Percentiles rank a stretch among this genome's conserved stretches.
Evolutionary conservation across 2,329 filamentous ascomycete species (phyloP).

Genomic region (Arthrobotrys conoides): DNA sequence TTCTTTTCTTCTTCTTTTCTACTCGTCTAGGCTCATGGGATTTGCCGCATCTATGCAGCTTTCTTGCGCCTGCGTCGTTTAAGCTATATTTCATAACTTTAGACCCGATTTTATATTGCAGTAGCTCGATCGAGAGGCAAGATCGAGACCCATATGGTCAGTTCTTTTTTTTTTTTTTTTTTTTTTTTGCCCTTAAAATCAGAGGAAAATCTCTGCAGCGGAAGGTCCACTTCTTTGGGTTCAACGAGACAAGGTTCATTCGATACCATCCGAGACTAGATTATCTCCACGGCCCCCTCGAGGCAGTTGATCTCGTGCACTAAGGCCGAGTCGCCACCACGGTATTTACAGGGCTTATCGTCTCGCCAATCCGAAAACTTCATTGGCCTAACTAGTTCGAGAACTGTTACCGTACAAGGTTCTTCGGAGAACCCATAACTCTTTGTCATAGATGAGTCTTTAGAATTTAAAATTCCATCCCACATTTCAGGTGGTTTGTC

Average conservation of each 20-base stretch:
- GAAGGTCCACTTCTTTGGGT: conserved; percentile 1
- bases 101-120: conserved; percentile 8
- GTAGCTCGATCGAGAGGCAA: conserved; percentile 15
- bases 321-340: conserved; percentile 7
- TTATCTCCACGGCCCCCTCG: neutral
- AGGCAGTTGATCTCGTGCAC: conserved; percentile 32
- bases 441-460: conserved; percentile 23
- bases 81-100: neutral
- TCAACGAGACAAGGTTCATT: neutral
- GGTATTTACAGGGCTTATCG: neutral
- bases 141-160: conserved; percentile 4
- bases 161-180: conserved; percentile 5
- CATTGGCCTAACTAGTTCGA: neutral
- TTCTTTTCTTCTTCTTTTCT: too few relatives aligned
- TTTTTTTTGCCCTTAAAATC: neutral
- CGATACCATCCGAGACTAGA: neutral
- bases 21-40: neutral
- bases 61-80: conserved; percentile 4
- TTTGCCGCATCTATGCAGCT: conserved; percentile 1
- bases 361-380: conserved; percentile 12
- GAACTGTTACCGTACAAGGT: conserved; percentile 3
- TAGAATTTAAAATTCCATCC: conserved; percentile 14
- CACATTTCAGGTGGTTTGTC: neutral
- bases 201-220: neutral
- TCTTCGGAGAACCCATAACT: conserved; percentile 9